Conservation (phyloP, 2,329 filamentous ascomycete species). For the Paracoccidioides brasiliensis region DNA sequence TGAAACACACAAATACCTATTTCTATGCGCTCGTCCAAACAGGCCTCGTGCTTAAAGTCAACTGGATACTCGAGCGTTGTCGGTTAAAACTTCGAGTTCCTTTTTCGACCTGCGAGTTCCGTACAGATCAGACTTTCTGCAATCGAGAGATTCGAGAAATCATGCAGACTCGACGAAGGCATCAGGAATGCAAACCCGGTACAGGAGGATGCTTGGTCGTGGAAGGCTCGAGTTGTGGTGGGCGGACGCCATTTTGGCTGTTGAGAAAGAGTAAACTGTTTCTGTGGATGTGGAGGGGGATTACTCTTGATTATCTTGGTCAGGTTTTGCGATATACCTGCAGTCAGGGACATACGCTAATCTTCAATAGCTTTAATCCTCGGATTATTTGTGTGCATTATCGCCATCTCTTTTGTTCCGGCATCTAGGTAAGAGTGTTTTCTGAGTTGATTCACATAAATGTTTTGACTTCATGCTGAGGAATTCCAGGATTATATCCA, state of each 20-base stretch:
- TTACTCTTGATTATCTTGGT: slow-evolving; percentile 5
- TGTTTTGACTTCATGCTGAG: not conserved
- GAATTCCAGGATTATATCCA: not conserved
- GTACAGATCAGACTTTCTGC: slow-evolving; percentile 32
- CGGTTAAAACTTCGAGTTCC: slow-evolving; percentile 53
- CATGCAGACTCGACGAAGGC: slow-evolving; percentile 30
- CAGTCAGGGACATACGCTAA: not conserved
- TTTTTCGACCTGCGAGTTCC: slow-evolving; percentile 34
- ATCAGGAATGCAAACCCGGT: slow-evolving; percentile 25
- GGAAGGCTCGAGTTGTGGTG: slow-evolving; percentile 17
- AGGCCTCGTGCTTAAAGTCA: slow-evolving; percentile 51
- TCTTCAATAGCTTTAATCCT: slow-evolving; percentile 2
- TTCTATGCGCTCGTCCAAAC: slow-evolving; percentile 55
- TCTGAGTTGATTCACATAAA: not conserved
- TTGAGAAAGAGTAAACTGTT: not conserved
- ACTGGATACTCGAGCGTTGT: slow-evolving; percentile 54
- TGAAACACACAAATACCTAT: slow-evolving; percentile 53
- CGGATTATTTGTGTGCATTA: slow-evolving; percentile 5
- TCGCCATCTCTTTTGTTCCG: slow-evolving; percentile 5
- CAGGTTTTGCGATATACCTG: not conserved
- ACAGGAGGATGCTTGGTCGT: slow-evolving; percentile 27
- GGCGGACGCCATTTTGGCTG: not conserved
- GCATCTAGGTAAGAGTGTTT: not conserved
- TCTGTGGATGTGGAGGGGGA: not conserved
- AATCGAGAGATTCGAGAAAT: slow-evolving; percentile 27